Conservation (phyloP, 495 filamentous ascomycete species). For the Neurospora sp. region DNA sequence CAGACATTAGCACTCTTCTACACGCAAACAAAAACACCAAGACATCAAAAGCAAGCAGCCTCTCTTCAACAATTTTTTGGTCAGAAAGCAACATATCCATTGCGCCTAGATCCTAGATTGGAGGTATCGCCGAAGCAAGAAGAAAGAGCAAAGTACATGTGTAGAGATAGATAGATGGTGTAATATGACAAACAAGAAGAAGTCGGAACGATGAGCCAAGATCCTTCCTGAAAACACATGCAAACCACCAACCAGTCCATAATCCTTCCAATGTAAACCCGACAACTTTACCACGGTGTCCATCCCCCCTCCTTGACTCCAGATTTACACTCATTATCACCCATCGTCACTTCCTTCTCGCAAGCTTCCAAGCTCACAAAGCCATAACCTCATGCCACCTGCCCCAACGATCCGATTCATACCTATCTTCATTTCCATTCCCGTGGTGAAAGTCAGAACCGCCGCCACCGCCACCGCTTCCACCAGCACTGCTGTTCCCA, state of each 20-base stretch:
- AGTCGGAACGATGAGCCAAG: background rate
- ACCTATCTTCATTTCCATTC: background rate
- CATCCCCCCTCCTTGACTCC: too few relatives aligned
- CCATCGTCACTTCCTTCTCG: too few relatives aligned
- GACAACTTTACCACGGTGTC: too few relatives aligned
- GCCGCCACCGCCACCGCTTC: background rate
- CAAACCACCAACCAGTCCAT: too few relatives aligned
- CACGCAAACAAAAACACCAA: too few relatives aligned
- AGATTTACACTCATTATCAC: background rate
- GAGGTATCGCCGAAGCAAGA: background rate
- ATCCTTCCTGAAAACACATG: too few relatives aligned
- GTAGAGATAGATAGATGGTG: background rate
- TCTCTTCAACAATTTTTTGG: too few relatives aligned
- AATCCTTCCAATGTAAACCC: background rate
- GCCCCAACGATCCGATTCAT: background rate
- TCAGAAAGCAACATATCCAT: background rate
- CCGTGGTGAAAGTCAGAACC: background rate
- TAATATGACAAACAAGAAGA: background rate
- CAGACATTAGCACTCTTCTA: too few relatives aligned
- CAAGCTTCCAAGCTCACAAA: background rate
- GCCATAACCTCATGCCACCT: background rate
- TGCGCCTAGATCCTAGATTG: background rate
- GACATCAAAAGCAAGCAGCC: background rate
- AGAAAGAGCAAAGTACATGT: background rate
- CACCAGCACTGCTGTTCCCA: background rate